Evolutionary conservation across 2,329 filamentous ascomycete genomes (phyloP), one percentile per base, ranked within the genome.

Genomic region (Periconia macrospinosa): DNA sequence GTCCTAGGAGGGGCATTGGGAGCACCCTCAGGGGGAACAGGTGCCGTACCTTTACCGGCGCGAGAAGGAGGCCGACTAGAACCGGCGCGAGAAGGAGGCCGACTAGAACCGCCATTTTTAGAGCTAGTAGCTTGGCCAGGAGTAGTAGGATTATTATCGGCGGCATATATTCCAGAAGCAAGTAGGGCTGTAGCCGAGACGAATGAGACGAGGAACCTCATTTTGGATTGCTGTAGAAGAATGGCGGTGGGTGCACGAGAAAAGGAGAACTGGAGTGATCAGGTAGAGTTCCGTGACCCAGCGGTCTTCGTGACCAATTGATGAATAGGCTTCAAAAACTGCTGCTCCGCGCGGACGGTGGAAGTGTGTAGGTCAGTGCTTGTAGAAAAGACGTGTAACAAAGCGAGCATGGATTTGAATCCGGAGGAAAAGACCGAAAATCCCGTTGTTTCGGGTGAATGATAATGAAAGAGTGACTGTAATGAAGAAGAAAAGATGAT

Each of bases 151-250:
- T 3, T 3, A 5, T 27, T 27, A 27, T 5, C 23, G 23, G 23
- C 15, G 43, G 49, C 49, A 30, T 41, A 47, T 14, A 47, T 40
- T 11, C 49, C 15, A 17, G 49, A 47, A 52, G 49, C 35, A 52
- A 52, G 35, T 30, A 46, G 30, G 14, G 33, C 44, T 23, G 49
- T 37, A 33, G 43, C 49, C 15, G 44, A 40, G 33, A 52, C 13
- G 44, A 52, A 13, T n/a, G 44, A 46, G 49, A 46, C 23, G 23
- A 47, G 20, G 23, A 33, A 46, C 20, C 46, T 52, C 37, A 47
- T 46, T 30, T 52, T 52, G 49, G 30, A 42, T 52, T 46, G 19
- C 30, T 41, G 49, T 20, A 41, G 43, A 46, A 47, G 19, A 41
- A n/a, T 50, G 10, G 14, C 17, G 41, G 9, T 42, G 41, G 17